Percentiles rank a stretch among this genome's conserved stretches.
Conservation (phyloP, 31 red algal genomes). For the Odonthalia washingtoniensis region DNA sequence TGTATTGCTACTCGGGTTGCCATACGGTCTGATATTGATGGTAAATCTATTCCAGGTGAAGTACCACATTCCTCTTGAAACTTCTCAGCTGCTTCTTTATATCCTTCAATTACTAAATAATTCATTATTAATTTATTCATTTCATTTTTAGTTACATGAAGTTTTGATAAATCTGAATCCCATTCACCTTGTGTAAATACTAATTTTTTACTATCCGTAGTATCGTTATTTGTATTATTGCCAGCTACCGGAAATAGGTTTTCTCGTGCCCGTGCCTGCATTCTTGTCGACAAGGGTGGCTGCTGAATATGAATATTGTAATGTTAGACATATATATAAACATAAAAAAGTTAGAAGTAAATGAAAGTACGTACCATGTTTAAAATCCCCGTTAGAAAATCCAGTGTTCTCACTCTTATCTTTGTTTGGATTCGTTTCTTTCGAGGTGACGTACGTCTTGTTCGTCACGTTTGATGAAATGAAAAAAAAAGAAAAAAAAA, state of each 20-base stretch:
- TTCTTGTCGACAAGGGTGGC: neutral
- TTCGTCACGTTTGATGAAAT: too few relatives aligned
- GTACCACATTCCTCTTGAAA: constrained; percentile 79
- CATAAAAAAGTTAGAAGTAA: neutral
- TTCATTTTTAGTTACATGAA: constrained; percentile 61
- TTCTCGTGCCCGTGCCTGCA: neutral
- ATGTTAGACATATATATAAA: neutral
- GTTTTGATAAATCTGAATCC: constrained; percentile 66
- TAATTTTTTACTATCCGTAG: constrained; percentile 22
- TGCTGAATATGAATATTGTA: neutral
- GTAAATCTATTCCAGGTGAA: constrained; percentile 84
- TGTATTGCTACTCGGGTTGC: constrained; percentile 80
- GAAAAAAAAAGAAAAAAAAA: too few relatives aligned
- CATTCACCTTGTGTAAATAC: constrained; percentile 61
- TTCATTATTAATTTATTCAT: constrained; percentile 91
- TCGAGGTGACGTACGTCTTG: too few relatives aligned
- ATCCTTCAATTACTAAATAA: constrained; percentile 96
- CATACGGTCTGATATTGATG: constrained; percentile 86
- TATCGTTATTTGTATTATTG: neutral
- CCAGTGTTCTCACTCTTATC: too few relatives aligned
- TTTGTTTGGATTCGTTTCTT: too few relatives aligned
- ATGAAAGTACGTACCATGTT: neutral
- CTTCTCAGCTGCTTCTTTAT: constrained; percentile 91
- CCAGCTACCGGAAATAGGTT: too few relatives aligned
- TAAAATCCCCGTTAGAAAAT: neutral